Percentiles rank a stretch among this genome's conserved stretches.
phyloP scores from a whole-genome alignment of 2,329 filamentous ascomycete genomes.

The Claviceps maximensis region DNA sequence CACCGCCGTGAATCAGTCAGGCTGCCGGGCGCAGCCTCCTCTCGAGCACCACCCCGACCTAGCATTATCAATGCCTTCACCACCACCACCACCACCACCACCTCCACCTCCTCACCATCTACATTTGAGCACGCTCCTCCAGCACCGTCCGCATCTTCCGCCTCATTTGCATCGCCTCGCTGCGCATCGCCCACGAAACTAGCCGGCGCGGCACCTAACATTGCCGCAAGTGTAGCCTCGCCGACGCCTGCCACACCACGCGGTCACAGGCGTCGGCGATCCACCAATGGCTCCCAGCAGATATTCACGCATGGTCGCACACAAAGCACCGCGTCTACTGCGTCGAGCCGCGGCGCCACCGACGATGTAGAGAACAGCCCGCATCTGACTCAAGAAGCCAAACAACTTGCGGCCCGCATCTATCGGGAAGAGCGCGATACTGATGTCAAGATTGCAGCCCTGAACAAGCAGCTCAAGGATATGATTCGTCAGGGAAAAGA shows the following conservation, averaged over 20 bases:
- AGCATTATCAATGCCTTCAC: constrained; percentile 23
- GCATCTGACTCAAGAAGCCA: constrained; percentile 51
- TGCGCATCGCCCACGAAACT: constrained; percentile 30
- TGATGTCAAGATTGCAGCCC: constrained; percentile 63
- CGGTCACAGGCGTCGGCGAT: constrained; percentile 9
- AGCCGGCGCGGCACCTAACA: constrained; percentile 16
- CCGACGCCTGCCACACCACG: constrained; percentile 10
- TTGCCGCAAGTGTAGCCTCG: constrained; percentile 12
- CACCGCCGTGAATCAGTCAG: constrained; percentile 17
- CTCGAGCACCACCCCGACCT: background rate
- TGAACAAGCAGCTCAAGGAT: constrained; percentile 66
- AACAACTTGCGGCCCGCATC: constrained; percentile 57
- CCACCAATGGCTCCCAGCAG: constrained; percentile 5
- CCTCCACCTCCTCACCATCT: constrained; percentile 3
- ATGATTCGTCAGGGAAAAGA: constrained; percentile 86
- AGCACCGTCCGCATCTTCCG: constrained; percentile 21
- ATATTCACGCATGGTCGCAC: constrained; percentile 26
- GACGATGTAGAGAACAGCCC: constrained; percentile 26
- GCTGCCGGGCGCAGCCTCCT: constrained; percentile 9
- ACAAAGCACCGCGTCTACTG: constrained; percentile 30
- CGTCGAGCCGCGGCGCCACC: constrained; percentile 18
- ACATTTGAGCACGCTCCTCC: constrained; percentile 9
- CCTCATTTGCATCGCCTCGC: constrained; percentile 20
- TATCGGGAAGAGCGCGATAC: constrained; percentile 62
- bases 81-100: too few relatives aligned